phyloP scores from a whole-genome alignment of 2,329 filamentous ascomycete genomes.

The Reticulascus tulasneorum region DNA sequence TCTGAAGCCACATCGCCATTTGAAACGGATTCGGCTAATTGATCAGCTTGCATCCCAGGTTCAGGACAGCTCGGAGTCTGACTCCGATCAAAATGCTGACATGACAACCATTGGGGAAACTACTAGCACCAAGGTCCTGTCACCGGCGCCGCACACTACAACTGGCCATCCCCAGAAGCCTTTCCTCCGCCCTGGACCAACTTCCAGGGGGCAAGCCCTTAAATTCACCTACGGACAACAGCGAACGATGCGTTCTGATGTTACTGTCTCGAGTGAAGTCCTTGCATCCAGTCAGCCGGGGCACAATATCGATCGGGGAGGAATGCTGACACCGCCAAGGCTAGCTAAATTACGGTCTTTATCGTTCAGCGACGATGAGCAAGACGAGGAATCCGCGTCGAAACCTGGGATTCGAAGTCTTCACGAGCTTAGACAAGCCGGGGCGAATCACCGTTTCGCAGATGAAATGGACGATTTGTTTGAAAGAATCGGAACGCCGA shows the following conservation, averaged over 20 bases:
- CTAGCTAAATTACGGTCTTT: conserved; percentile 17
- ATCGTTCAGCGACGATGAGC: conserved; percentile 38
- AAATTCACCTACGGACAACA: conserved; percentile 13
- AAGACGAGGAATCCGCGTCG: conserved; percentile 34
- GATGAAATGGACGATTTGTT: conserved; percentile 63
- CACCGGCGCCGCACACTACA: no score
- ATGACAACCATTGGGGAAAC: no score
- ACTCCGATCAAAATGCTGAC: conserved; percentile 6
- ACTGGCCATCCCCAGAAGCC: no score
- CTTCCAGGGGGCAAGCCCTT: no score
- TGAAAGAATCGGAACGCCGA: conserved; percentile 53
- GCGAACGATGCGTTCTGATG: conserved; percentile 30
- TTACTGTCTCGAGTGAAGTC: no score
- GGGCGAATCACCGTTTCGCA: conserved; percentile 61
- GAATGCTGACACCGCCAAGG: conserved; percentile 9
- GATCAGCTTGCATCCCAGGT: conserved; percentile 14
- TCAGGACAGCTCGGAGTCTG: conserved; percentile 7
- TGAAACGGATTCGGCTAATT: conserved; percentile 11
- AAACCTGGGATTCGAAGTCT: conserved; percentile 50
- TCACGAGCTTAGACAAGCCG: conserved; percentile 62
- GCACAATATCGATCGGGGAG: no score
- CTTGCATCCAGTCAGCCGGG: no score
- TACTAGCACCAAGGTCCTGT: no score
- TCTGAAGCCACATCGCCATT: conserved; percentile 1
- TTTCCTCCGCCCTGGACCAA: no score